Conservation (phyloP, 164 flowering plant genomes). For the Magnolia sinica region DNA sequence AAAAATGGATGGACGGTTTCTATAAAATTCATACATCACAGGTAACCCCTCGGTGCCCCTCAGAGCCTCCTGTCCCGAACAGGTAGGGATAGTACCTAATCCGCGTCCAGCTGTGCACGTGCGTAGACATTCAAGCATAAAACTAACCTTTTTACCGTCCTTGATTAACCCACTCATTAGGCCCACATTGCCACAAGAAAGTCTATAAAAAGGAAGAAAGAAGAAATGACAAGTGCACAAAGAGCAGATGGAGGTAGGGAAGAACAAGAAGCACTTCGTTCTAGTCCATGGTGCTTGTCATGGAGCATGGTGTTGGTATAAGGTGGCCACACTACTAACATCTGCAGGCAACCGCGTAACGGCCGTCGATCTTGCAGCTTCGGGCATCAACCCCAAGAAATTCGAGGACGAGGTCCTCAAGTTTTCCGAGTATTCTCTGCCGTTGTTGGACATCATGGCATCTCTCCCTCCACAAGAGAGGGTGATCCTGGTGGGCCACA, state of each 20-base stretch:
- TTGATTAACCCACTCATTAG: too few species aligned
- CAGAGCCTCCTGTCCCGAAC: too few species aligned
- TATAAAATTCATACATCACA: too few species aligned
- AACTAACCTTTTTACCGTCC: too few species aligned
- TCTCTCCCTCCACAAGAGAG: slow-evolving; percentile 26
- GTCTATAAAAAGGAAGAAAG: not conserved
- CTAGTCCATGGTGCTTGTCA: slow-evolving; percentile 57
- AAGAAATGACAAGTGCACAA: not conserved
- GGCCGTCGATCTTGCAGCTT: slow-evolving; percentile 38
- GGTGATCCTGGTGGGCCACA: slow-evolving; percentile 48
- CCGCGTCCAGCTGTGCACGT: too few species aligned
- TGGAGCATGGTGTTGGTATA: slow-evolving; percentile 70
- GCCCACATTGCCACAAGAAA: too few species aligned
- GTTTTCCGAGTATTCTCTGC: slow-evolving; percentile 26
- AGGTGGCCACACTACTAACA: slow-evolving; percentile 35
- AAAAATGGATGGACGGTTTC: too few species aligned
- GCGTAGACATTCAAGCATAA: too few species aligned
- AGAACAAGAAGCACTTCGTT: slow-evolving; percentile 37
- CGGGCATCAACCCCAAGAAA: slow-evolving; percentile 25
- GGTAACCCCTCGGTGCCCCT: too few species aligned
- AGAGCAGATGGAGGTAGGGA: not conserved
- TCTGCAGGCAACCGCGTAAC: slow-evolving; percentile 39
- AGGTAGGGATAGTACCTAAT: too few species aligned
- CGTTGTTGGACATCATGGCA: slow-evolving; percentile 34
- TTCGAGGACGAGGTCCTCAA: slow-evolving; percentile 16